Evolutionary conservation across 2,329 filamentous ascomycete genomes (phyloP).

Genomic region (Penicillium sp.): DNA sequence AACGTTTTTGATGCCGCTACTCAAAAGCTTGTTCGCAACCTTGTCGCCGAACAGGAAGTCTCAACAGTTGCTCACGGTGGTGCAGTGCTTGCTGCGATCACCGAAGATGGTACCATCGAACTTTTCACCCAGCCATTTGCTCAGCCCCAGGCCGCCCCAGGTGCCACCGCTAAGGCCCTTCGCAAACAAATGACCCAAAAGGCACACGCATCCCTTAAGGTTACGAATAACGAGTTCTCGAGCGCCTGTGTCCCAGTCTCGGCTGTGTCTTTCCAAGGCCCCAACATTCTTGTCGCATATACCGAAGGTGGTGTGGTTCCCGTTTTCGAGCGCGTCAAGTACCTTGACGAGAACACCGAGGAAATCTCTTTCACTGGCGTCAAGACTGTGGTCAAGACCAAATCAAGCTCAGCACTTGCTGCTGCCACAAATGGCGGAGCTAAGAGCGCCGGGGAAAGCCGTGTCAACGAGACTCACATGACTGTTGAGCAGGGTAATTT

Average conservation of each 20-base stretch:
- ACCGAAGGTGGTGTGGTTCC: constrained; percentile 53
- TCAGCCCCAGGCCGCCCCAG: constrained; percentile 30
- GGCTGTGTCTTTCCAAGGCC: constrained; percentile 47
- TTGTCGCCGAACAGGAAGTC: constrained; percentile 53
- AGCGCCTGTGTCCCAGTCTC: constrained; percentile 44
- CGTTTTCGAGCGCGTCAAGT: constrained; percentile 51
- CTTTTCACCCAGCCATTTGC: constrained; percentile 53
- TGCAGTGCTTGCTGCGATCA: constrained; percentile 50
- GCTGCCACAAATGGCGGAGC: constrained; percentile 56
- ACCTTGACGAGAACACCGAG: constrained; percentile 48
- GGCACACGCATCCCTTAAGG: constrained; percentile 47
- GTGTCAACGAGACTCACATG: constrained; percentile 60
- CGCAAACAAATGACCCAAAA: constrained; percentile 48
- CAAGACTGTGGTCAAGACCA: constrained; percentile 48
- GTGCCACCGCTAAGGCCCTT: constrained; percentile 46
- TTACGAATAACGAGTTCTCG: constrained; percentile 45
- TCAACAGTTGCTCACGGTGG: constrained; percentile 38
- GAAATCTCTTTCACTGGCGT: constrained; percentile 46
- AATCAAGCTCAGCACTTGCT: constrained; percentile 44
- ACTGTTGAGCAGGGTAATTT: constrained; percentile 54
- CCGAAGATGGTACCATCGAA: constrained; percentile 51
- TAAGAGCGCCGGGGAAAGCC: constrained; percentile 52
- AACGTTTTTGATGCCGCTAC: constrained; percentile 50
- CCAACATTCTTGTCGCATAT: constrained; percentile 50
- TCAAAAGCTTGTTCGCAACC: constrained; percentile 47